These are phyloP conservation scores for Phytophthora fragariaefolia DNA, from an alignment of 352 stramenopile genomes.

Conservation along the genomic window DNA sequence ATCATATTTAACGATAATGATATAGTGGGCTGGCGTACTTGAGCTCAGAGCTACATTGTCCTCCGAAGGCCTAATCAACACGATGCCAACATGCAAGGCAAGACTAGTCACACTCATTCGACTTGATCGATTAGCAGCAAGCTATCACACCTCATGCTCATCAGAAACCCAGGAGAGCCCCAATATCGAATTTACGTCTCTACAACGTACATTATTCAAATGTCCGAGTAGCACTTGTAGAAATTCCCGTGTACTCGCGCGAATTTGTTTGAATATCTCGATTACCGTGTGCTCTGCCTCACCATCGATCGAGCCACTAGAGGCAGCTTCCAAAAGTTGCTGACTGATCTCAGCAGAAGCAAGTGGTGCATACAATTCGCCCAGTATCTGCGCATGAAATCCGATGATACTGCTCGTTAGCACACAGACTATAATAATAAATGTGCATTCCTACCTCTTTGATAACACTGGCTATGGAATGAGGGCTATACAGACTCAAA, in stretches of 20 bases:
- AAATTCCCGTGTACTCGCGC: slow-evolving; percentile 46
- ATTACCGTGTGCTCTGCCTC: slow-evolving; percentile 20
- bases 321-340: slow-evolving; percentile 42
- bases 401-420: background rate
- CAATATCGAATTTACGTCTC: no score
- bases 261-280: slow-evolving; percentile 46
- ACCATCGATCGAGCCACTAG: slow-evolving; percentile 9
- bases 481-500: slow-evolving; percentile 46
- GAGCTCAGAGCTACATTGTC: slow-evolving; percentile 27
- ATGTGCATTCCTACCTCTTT: slow-evolving; percentile 48
- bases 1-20: no score
- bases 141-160: slow-evolving; percentile 24
- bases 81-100: slow-evolving; percentile 45
- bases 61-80: slow-evolving; percentile 51
- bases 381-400: slow-evolving; percentile 47
- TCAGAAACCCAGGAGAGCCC: no score
- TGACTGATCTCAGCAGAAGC: slow-evolving; percentile 45
- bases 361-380: slow-evolving; percentile 48
- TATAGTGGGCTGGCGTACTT: slow-evolving; percentile 35
- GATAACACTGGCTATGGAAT: slow-evolving; percentile 51
- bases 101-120: slow-evolving; percentile 52
- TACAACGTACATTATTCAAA: slow-evolving; percentile 51
- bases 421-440: background rate
- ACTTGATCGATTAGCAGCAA: slow-evolving; percentile 47
- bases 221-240: slow-evolving; percentile 59